phyloP scores from a whole-genome alignment of 805 yeast species.

The Candida methanosorbosa region DNA sequence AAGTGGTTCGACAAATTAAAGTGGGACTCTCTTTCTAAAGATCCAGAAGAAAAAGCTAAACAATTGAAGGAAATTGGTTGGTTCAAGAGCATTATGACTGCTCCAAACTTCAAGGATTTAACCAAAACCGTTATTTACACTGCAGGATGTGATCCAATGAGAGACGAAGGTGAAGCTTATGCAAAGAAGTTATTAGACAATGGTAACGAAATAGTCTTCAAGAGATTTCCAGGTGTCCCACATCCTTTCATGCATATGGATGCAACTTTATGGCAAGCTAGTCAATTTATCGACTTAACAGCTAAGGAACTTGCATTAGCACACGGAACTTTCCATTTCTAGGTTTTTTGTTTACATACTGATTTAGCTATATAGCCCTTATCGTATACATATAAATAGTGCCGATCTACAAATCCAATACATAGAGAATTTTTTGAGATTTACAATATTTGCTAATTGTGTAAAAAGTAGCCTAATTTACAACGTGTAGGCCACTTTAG shows the following conservation, averaged over 20 bases:
- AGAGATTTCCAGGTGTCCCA: conserved; percentile 24
- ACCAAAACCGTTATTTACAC: conserved; percentile 22
- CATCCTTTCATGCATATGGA: conserved; percentile 28
- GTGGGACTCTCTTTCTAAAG: conserved; percentile 17
- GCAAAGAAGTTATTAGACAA: conserved; percentile 17
- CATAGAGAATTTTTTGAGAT: too few species aligned
- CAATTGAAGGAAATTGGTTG: conserved; percentile 20
- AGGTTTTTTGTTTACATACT: too few species aligned
- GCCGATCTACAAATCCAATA: too few species aligned
- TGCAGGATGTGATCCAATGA: conserved; percentile 26
- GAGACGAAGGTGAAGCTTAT: conserved; percentile 25
- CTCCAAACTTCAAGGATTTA: conserved; percentile 18
- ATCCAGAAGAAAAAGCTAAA: conserved; percentile 6
- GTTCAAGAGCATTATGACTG: conserved; percentile 20
- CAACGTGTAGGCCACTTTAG: too few species aligned
- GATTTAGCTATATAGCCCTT: too few species aligned
- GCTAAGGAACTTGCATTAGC: conserved; percentile 22
- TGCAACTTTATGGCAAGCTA: conserved; percentile 21
- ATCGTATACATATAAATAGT: too few species aligned
- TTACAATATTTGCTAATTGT: too few species aligned
- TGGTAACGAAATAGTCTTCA: conserved; percentile 20
- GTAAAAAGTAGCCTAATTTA: too few species aligned
- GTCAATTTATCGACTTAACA: conserved; percentile 18
- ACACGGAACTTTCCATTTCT: conserved; percentile 13
- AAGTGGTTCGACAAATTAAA: conserved; percentile 22